phyloP scores from a whole-genome alignment of 176 grass and related monocot species.

The Hordeum marinum region DNA sequence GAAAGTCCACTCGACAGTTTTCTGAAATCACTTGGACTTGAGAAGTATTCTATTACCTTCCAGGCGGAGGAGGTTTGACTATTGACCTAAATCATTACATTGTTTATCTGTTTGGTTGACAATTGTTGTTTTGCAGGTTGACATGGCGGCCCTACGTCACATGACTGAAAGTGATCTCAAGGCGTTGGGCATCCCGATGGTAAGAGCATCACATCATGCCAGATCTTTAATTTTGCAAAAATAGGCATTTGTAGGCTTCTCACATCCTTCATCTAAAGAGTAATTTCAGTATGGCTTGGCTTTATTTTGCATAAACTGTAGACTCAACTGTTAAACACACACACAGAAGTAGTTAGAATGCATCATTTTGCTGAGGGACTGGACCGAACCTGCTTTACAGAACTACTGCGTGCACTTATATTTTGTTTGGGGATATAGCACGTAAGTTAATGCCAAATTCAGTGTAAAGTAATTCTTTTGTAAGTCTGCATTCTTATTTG shows the following conservation, averaged over 20 bases:
- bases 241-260: not conserved
- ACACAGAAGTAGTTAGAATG: conserved; percentile 3
- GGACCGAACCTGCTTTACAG: not conserved
- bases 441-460: not conserved
- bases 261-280: not conserved
- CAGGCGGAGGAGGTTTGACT: conserved; percentile 82
- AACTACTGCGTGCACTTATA: not conserved
- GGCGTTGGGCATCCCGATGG: conserved; percentile 95
- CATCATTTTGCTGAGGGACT: conserved; percentile 1
- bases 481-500: not conserved
- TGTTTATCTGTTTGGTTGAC: conserved; percentile 24
- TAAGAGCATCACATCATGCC: conserved; percentile 21
- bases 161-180: conserved; percentile 96
- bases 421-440: not conserved
- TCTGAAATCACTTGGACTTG: conserved; percentile 79
- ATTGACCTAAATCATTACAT: not conserved
- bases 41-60: conserved; percentile 87
- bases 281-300: not conserved
- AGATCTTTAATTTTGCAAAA: not conserved
- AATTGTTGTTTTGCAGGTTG: conserved; percentile 58
- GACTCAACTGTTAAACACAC: not conserved
- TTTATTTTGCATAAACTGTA: not conserved
- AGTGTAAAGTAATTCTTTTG: not conserved
- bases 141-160: conserved; percentile 90
- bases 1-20: conserved; percentile 77